These are phyloP conservation scores for Lomentospora prolificans DNA, from an alignment of 2,329 filamentous ascomycete genomes.

Conservation along the genomic window DNA sequence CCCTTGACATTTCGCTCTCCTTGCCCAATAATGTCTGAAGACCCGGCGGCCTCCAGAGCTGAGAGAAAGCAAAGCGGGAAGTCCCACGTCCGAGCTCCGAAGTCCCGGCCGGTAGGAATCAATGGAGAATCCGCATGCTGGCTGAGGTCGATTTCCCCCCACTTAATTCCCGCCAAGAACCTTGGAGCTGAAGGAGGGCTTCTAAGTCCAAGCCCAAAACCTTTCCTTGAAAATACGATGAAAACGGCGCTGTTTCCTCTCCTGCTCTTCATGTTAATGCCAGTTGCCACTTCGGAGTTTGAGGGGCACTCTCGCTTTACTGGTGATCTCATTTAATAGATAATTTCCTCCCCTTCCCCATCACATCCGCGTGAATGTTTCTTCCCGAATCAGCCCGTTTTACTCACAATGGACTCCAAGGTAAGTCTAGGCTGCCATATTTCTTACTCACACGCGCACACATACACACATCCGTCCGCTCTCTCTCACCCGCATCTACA, in stretches of 20 bases:
- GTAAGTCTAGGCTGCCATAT: conserved; percentile 1
- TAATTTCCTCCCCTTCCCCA: background rate
- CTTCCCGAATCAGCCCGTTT: background rate
- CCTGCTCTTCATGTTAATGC: background rate
- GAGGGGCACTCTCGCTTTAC: background rate
- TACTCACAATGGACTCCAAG: background rate
- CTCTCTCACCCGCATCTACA: too few relatives aligned
- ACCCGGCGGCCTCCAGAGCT: background rate
- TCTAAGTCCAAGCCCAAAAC: background rate
- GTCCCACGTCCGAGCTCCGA: background rate
- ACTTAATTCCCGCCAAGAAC: background rate
- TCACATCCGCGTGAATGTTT: background rate
- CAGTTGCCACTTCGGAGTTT: background rate
- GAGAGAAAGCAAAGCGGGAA: background rate
- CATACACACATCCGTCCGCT: too few relatives aligned
- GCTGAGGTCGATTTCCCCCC: background rate
- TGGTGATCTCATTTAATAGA: background rate
- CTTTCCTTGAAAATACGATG: background rate
- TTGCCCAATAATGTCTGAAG: background rate
- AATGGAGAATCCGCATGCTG: background rate
- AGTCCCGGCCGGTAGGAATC: background rate
- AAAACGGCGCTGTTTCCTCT: background rate
- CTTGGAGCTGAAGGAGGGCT: background rate
- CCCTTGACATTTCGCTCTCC: background rate
- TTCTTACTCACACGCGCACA: background rate